Percentiles rank a stretch among this genome's conserved stretches.
Conservation (phyloP, 164 flowering plant genomes). For the Kingdonia uniflora region DNA sequence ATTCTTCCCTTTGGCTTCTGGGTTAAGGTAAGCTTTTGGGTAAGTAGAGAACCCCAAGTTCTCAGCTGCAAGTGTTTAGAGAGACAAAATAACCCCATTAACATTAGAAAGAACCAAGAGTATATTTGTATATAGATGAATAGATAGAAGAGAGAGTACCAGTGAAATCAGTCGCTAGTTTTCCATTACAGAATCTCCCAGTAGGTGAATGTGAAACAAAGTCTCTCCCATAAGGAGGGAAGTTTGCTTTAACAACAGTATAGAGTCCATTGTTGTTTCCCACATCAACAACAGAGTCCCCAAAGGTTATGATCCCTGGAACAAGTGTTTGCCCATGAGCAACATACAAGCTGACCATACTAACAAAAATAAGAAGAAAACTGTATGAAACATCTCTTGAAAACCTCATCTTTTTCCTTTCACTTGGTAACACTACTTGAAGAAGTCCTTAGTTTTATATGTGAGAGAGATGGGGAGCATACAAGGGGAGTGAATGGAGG, state of each 20-base stretch:
- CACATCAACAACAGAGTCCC: slow-evolving; percentile 80
- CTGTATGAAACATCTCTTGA: slow-evolving; percentile 11
- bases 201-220: slow-evolving; percentile 64
- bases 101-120: not conserved
- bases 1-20: slow-evolving; percentile 43
- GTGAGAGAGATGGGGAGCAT: too few species aligned
- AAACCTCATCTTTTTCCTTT: slow-evolving; percentile 19
- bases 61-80: slow-evolving; percentile 46
- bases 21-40: slow-evolving; percentile 79
- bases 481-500: too few species aligned
- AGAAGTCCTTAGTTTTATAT: too few species aligned
- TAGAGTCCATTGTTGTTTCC: slow-evolving; percentile 73
- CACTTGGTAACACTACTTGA: too few species aligned
- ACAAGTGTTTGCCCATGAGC: slow-evolving; percentile 66
- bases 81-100: too few species aligned
- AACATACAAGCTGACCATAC: slow-evolving; percentile 8
- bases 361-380: slow-evolving; percentile 11
- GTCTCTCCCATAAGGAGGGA: slow-evolving; percentile 93
- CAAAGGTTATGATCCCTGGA: slow-evolving; percentile 70
- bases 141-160: slow-evolving; percentile 22
- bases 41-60: slow-evolving; percentile 69
- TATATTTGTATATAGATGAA: not conserved
- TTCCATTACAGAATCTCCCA: slow-evolving; percentile 93
- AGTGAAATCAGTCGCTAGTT: slow-evolving; percentile 34
- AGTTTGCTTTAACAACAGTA: slow-evolving; percentile 71